phyloP scores from a whole-genome alignment of 805 yeast genomes.

The Maudiozyma bulderi region DNA sequence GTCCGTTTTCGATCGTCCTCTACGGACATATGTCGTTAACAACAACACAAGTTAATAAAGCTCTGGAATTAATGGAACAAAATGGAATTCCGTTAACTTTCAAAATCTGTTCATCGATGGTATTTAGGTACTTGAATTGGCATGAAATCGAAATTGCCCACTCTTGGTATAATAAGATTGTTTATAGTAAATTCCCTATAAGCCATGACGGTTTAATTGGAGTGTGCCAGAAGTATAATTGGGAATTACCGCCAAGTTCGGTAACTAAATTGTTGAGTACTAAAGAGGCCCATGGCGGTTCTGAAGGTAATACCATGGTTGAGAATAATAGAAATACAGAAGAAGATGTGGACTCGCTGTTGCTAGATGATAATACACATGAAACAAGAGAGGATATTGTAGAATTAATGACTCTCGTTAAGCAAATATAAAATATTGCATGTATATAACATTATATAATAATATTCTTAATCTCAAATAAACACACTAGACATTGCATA shows the following conservation, averaged over 20 bases:
- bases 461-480: not conserved
- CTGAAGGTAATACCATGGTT: not conserved
- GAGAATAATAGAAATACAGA: not conserved
- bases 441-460: not conserved
- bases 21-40: conserved; percentile 14
- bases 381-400: not conserved
- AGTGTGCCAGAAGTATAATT: conserved; percentile 12
- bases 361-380: not conserved
- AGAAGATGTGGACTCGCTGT: not conserved
- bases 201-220: conserved; percentile 20
- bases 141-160: conserved; percentile 16
- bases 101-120: conserved; percentile 20
- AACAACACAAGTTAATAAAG: conserved; percentile 9
- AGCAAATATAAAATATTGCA: not conserved
- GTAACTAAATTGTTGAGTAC: too few species aligned
- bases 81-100: conserved; percentile 16
- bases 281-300: not conserved
- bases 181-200: conserved; percentile 16
- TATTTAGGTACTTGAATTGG: conserved; percentile 11
- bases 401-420: not conserved
- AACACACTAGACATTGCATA: too few species aligned
- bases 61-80: conserved; percentile 19
- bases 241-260: not conserved
- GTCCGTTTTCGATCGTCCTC: conserved; percentile 21
- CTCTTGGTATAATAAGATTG: conserved; percentile 21